Conservation (phyloP, 768 basidiomycete genomes). For the Trametes elegans region DNA sequence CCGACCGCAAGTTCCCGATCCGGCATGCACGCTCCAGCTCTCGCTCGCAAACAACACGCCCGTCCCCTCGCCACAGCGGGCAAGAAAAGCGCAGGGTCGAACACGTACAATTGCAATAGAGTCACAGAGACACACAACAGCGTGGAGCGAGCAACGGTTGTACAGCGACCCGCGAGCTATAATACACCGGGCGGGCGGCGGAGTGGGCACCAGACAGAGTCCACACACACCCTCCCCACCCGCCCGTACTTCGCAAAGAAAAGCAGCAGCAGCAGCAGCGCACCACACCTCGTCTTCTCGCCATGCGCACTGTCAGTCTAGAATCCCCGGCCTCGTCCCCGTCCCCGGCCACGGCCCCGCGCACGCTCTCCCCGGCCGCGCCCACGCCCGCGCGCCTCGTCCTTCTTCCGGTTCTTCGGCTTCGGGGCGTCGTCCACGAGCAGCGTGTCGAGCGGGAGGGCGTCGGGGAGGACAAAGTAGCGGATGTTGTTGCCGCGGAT, state of each 20-base stretch:
- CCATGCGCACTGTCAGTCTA: background rate
- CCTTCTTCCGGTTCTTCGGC: slow-evolving; percentile 91
- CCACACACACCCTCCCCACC: background rate
- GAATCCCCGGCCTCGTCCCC: slow-evolving; percentile 31
- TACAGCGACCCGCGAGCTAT: slow-evolving; percentile 12
- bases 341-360: slow-evolving; percentile 53
- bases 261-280: slow-evolving; percentile 1
- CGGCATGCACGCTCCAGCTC: background rate
- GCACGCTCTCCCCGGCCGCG: slow-evolving; percentile 56
- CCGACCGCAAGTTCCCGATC: background rate
- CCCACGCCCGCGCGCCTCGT: slow-evolving; percentile 64
- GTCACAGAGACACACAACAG: slow-evolving; percentile 10
- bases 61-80: background rate
- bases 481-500: slow-evolving; percentile 97
- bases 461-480: slow-evolving; percentile 97
- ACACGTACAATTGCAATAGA: slow-evolving; percentile 12
- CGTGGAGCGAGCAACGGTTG: slow-evolving; percentile 4
- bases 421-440: slow-evolving; percentile 98
- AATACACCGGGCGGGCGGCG: slow-evolving; percentile 7
- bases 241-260: background rate
- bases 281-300: background rate
- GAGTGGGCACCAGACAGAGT: background rate
- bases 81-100: background rate
- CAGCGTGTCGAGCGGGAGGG: slow-evolving; percentile 92
- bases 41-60: background rate